Conservation (phyloP, 2,329 filamentous ascomycete genomes). For the Bipolaris victoriae region DNA sequence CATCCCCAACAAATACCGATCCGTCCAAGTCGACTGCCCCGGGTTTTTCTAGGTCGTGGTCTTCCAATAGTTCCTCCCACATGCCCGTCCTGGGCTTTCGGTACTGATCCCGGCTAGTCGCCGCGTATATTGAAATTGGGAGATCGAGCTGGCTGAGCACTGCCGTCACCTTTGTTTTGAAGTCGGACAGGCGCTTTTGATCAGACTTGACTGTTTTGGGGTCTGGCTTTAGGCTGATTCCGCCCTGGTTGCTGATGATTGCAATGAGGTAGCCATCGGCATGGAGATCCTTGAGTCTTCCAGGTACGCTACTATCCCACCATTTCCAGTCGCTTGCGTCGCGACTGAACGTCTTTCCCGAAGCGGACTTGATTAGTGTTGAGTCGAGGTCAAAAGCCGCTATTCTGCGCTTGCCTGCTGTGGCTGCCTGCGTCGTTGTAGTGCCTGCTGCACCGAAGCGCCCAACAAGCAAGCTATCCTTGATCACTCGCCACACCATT, state of each 20-base stretch:
- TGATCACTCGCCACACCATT: slow-evolving; percentile 71
- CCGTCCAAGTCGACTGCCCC: slow-evolving; percentile 69
- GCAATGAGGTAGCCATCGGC: slow-evolving; percentile 76
- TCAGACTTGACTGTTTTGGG: slow-evolving; percentile 72
- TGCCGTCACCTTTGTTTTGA: slow-evolving; percentile 78
- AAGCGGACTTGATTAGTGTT: slow-evolving; percentile 80
- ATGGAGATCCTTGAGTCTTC: slow-evolving; percentile 69
- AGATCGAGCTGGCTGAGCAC: slow-evolving; percentile 76
- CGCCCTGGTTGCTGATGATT: slow-evolving; percentile 88
- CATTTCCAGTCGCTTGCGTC: slow-evolving; percentile 87
- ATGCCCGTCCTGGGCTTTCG: slow-evolving; percentile 89
- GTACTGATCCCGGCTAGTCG: slow-evolving; percentile 79
- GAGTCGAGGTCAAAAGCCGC: slow-evolving; percentile 67
- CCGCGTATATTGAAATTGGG: slow-evolving; percentile 82
- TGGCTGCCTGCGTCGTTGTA: slow-evolving; percentile 33
- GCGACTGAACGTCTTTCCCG: slow-evolving; percentile 77
- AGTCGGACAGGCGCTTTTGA: slow-evolving; percentile 73
- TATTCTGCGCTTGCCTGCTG: slow-evolving; percentile 35
- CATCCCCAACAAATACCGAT: slow-evolving; percentile 91
- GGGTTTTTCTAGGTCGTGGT: slow-evolving; percentile 56
- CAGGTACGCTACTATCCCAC: slow-evolving; percentile 79
- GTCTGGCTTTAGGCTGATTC: slow-evolving; percentile 74
- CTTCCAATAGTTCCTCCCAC: slow-evolving; percentile 73
- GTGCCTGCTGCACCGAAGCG: slow-evolving; percentile 63
- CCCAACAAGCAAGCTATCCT: slow-evolving; percentile 76